phyloP scores from a whole-genome alignment of 2,329 filamentous ascomycete genomes.

The Ophiostoma himal-ulmi region DNA sequence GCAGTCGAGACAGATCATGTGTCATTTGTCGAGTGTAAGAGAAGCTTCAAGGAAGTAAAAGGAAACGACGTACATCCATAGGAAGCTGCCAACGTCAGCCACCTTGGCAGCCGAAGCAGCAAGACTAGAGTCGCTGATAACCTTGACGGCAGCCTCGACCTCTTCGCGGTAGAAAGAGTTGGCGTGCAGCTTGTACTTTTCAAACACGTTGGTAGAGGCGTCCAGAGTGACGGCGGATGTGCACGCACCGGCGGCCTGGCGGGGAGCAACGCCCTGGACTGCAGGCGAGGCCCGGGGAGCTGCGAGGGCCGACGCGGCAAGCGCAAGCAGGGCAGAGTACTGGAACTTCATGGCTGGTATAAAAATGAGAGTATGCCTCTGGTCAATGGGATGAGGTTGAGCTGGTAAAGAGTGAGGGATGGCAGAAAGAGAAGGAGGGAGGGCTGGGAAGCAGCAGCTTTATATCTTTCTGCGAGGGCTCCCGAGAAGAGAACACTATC shows the following conservation, averaged over 20 bases:
- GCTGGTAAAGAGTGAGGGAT: neutral
- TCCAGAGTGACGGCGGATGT: conserved; percentile 36
- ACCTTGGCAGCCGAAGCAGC: conserved; percentile 33
- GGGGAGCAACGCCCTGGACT: conserved; percentile 28
- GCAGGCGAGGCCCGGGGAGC: conserved; percentile 30
- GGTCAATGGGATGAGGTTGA: conserved; percentile 24
- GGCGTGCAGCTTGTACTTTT: conserved; percentile 38
- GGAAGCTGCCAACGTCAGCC: conserved; percentile 38
- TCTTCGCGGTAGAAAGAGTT: conserved; percentile 37
- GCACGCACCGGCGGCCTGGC: conserved; percentile 32
- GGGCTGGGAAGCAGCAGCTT: neutral
- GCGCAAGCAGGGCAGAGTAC: conserved; percentile 34
- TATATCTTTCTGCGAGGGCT: neutral
- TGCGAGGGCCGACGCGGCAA: conserved; percentile 34
- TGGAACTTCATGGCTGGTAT: conserved; percentile 34
- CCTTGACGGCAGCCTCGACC: conserved; percentile 34
- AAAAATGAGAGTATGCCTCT: conserved; percentile 9
- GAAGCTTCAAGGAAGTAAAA: neutral
- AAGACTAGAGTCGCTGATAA: conserved; percentile 32
- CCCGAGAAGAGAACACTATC: no score
- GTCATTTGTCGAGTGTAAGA: no score
- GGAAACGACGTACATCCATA: conserved; percentile 32
- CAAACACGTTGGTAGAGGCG: conserved; percentile 36
- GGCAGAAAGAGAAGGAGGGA: neutral
- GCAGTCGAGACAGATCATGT: neutral